Conservation (phyloP, 2,329 filamentous ascomycete genomes). For the Colletotrichum gloeosporioides region DNA sequence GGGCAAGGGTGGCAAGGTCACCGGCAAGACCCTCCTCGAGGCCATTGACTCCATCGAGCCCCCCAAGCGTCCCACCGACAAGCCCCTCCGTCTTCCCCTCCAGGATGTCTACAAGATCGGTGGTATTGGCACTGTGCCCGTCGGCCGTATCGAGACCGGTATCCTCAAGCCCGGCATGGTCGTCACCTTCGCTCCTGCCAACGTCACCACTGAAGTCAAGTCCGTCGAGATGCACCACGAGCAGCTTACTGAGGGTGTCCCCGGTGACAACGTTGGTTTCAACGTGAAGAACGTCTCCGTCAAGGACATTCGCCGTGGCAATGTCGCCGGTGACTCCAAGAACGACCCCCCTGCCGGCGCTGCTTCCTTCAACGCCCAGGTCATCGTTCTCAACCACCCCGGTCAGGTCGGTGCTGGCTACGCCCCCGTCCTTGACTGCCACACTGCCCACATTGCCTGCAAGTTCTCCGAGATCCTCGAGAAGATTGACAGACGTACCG, state of each 20-base stretch:
- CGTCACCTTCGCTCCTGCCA: slow-evolving; percentile 97
- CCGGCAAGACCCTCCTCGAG: slow-evolving; percentile 98
- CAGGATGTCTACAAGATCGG: slow-evolving; percentile 99
- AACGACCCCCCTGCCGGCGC: slow-evolving; percentile 91
- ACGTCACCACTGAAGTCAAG: slow-evolving; percentile 99
- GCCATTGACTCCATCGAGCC: slow-evolving; percentile 96
- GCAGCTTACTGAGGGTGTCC: slow-evolving; percentile 92
- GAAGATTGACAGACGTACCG: slow-evolving; percentile 99
- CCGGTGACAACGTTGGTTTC: slow-evolving; percentile 99
- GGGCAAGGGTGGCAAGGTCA: slow-evolving; percentile 83
- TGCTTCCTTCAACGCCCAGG: slow-evolving; percentile 98
- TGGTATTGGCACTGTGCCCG: slow-evolving; percentile 99
- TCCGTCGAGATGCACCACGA: slow-evolving; percentile 99
- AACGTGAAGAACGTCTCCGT: slow-evolving; percentile 99
- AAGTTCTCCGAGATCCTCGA: slow-evolving; percentile 99
- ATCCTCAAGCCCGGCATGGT: slow-evolving; percentile 89
- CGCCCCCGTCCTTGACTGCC: slow-evolving; percentile 98
- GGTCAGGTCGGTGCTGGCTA: slow-evolving; percentile 99
- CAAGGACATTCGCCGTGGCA: slow-evolving; percentile 99
- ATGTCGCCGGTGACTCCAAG: slow-evolving; percentile 99
- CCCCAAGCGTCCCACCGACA: slow-evolving; percentile 93
- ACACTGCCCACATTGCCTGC: slow-evolving; percentile 99
- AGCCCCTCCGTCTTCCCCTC: slow-evolving; percentile 99
- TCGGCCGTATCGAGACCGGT: slow-evolving; percentile 99
- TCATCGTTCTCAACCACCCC: slow-evolving; percentile 99